These are phyloP conservation scores for Microbotryum violaceum DNA, from an alignment of 1,284 basidiomycete genomes.

Conservation along the genomic window DNA sequence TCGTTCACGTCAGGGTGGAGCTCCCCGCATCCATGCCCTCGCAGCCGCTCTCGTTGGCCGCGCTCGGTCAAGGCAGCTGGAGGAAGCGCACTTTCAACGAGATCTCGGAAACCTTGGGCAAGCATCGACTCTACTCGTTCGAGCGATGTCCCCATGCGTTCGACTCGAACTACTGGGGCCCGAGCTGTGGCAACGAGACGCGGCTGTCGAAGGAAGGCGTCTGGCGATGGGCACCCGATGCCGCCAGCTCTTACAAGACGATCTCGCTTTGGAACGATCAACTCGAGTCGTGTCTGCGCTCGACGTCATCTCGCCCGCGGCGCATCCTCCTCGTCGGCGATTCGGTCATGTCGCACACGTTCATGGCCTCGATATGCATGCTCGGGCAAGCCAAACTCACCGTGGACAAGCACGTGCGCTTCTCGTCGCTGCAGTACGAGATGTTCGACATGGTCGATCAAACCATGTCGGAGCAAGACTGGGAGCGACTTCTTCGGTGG, in stretches of 20 bases:
- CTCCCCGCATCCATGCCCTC: neutral
- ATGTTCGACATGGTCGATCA: neutral
- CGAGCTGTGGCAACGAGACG: neutral
- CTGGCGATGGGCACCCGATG: slow-evolving; percentile 2
- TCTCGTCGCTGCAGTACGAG: slow-evolving; percentile 13
- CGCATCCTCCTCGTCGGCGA: slow-evolving; percentile 10
- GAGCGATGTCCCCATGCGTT: slow-evolving; percentile 6
- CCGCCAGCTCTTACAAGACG: neutral
- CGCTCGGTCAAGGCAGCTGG: neutral
- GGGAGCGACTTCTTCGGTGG: slow-evolving; percentile 2
- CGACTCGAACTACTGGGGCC: slow-evolving; percentile 1
- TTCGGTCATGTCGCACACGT: slow-evolving; percentile 7
- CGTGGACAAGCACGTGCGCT: neutral
- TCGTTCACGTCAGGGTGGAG: neutral
- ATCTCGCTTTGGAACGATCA: neutral
- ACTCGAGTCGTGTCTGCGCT: neutral
- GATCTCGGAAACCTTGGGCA: too few relatives aligned
- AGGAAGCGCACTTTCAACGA: neutral
- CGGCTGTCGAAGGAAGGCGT: neutral
- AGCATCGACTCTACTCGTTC: slow-evolving; percentile 2
- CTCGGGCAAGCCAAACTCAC: neutral
- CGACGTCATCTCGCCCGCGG: neutral
- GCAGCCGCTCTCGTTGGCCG: neutral
- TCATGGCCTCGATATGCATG: slow-evolving; percentile 6
- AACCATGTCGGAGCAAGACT: neutral